Evolutionary conservation across 306 rosid species (phyloP), one percentile per base, ranked within the genome.

Genomic region (Crataegus laevigata): DNA sequence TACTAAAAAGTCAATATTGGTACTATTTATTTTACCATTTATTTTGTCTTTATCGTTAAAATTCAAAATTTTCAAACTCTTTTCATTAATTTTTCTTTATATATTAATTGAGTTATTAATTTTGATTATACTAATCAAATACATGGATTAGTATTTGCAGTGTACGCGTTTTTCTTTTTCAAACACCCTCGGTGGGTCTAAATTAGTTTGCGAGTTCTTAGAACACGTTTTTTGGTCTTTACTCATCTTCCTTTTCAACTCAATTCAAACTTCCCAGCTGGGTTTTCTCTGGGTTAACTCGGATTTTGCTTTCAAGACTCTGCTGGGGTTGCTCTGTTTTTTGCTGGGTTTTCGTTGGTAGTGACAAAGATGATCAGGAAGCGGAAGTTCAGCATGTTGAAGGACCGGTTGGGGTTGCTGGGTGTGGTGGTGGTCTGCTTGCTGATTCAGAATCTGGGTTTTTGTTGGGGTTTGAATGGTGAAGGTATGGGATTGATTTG

Each of bases 401-500:
- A 77, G 77, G 78, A 78, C 51, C 85, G 73, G 55, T 69, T 45
- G 36, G 40, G 57, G 29, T 26, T 79, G 65, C 57, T 69, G 65
- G 75, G 67, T 26, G 45, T 84, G 80, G 68, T 86, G 72, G 68
- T 70, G 17, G 25, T 73, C 28, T 80, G 82, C 52, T 80, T 93
- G 22, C 77, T 87, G 86, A 60, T 80, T 81, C 87, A 80, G 70
- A 85, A 77, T 80, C 84, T 85, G 67, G 71, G 52, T 77, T 79
- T 87, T 30, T 88, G 92, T 62, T 88, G 88, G 85, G 88, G 90
- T 74, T 75, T 93, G 85, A 91, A 91, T 66, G 89, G 87, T 75
- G 96, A 93, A 85, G 98, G 98, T 93, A 72, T 32, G 60, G 13
- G 28, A 14, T 62, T 62, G 22, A 26, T n/a, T 69, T 64, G 32